phyloP scores from a whole-genome alignment of 1,139 yeast genomes.

The Yamadazyma kanchanaburiensis region DNA sequence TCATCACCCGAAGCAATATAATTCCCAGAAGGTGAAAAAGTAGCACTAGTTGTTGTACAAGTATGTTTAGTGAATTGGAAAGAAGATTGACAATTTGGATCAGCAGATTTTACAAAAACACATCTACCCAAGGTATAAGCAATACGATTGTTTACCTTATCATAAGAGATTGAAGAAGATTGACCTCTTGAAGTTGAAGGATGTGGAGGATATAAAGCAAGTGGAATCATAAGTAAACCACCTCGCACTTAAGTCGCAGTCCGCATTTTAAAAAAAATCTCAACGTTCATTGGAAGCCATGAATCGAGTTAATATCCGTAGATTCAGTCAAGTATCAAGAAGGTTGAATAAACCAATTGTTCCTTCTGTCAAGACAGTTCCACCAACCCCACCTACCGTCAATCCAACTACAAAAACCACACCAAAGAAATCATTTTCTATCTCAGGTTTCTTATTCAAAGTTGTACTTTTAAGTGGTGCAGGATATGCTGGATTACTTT shows the following conservation, averaged over 20 bases:
- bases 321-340: too few species aligned
- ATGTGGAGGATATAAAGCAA: slow-evolving; percentile 50
- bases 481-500: slow-evolving; percentile 39
- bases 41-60: slow-evolving; percentile 72
- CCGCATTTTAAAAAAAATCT: too few species aligned
- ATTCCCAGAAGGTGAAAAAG: slow-evolving; percentile 84
- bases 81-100: slow-evolving; percentile 39
- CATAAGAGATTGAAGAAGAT: slow-evolving; percentile 72
- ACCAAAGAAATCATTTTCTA: slow-evolving; percentile 29
- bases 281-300: too few species aligned
- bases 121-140: slow-evolving; percentile 85
- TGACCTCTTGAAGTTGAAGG: slow-evolving; percentile 75
- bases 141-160: slow-evolving; percentile 59
- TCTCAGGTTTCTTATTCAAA: slow-evolving; percentile 30
- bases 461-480: slow-evolving; percentile 27
- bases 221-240: slow-evolving; percentile 16
- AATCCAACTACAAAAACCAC: slow-evolving; percentile 3
- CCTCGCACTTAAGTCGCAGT: too few species aligned
- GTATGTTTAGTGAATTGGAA: slow-evolving; percentile 74
- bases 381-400: slow-evolving; percentile 4
- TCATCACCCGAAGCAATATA: slow-evolving; percentile 93
- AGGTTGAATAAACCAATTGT: slow-evolving; percentile 4
- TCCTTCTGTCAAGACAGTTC: slow-evolving; percentile 6
- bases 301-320: too few species aligned
- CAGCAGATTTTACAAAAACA: slow-evolving; percentile 64